Conservation (phyloP, 768 basidiomycete species). For the Kondoa subrosea region DNA sequence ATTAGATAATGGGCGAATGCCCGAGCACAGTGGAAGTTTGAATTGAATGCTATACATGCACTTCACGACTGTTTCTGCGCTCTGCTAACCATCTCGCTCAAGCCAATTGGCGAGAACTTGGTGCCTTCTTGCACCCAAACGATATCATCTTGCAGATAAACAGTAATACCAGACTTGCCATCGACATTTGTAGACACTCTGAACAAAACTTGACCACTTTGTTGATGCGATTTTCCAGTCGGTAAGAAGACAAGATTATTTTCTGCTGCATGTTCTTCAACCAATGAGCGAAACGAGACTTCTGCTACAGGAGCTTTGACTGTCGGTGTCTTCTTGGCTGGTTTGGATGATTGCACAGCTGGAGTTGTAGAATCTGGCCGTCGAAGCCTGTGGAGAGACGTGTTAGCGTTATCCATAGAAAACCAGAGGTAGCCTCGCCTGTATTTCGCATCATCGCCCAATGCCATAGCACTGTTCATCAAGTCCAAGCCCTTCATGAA, state of each 20-base stretch:
- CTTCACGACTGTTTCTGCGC: conserved; percentile 11
- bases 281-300: conserved; percentile 80
- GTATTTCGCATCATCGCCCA: conserved; percentile 54
- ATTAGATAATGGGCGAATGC: too few species aligned
- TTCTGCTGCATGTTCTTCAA: conserved; percentile 70
- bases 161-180: conserved; percentile 59
- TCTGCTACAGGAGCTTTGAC: conserved; percentile 34
- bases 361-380: background rate
- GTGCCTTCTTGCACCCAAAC: conserved; percentile 58
- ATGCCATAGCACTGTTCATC: conserved; percentile 82
- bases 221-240: conserved; percentile 64
- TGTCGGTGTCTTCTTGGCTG: conserved; percentile 26
- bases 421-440: conserved; percentile 5
- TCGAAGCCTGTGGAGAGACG: background rate
- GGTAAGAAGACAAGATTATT: conserved; percentile 83
- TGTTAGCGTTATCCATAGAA: background rate
- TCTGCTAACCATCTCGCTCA: conserved; percentile 66
- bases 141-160: conserved; percentile 83
- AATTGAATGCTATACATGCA: too few species aligned
- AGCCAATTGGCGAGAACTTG: conserved; percentile 51
- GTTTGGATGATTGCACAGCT: conserved; percentile 17
- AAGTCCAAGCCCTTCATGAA: conserved; percentile 77
- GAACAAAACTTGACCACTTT: conserved; percentile 75
- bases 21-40: too few species aligned
- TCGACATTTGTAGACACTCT: conserved; percentile 59